Conservation (phyloP, 306 rosid species). For the Pyrus communis region DNA sequence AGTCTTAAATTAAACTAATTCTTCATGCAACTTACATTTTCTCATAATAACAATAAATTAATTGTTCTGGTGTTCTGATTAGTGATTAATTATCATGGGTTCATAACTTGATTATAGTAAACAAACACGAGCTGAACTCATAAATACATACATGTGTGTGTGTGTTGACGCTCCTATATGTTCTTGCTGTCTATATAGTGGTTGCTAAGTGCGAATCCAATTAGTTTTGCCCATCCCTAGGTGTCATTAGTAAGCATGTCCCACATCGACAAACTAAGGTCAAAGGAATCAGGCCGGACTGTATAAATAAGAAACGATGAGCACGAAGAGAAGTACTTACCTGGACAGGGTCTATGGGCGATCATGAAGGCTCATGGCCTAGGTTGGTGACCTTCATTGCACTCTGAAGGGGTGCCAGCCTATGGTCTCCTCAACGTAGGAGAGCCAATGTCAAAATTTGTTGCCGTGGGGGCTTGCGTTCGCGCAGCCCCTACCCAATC, state of each 20-base stretch:
- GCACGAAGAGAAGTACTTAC: fast-evolving
- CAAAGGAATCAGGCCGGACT: neutral
- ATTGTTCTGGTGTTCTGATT: too few relatives aligned
- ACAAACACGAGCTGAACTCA: too few relatives aligned
- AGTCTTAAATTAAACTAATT: too few relatives aligned
- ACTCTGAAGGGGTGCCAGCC: neutral
- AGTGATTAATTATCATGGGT: too few relatives aligned
- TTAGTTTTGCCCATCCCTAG: too few relatives aligned
- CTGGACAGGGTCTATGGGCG: neutral
- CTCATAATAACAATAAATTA: too few relatives aligned
- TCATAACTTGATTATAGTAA: too few relatives aligned
- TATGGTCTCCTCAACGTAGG: conserved; percentile 36
- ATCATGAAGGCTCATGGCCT: neutral
- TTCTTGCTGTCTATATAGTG: too few relatives aligned
- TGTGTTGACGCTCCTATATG: too few relatives aligned
- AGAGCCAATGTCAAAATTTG: conserved; percentile 58
- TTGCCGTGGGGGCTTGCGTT: conserved; percentile 47
- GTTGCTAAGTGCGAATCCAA: too few relatives aligned
- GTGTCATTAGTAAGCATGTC: neutral
- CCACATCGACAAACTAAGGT: neutral
- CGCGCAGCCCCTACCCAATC: conserved; percentile 43
- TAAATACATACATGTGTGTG: too few relatives aligned
- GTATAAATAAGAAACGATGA: neutral
- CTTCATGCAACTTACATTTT: too few relatives aligned
- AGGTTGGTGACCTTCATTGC: neutral